Percentiles rank a stretch among this genome's conserved stretches.
These are phyloP conservation scores for Xylariaceae sp. DNA, from an alignment of 2,329 filamentous ascomycete genomes.

Conservation along the genomic window DNA sequence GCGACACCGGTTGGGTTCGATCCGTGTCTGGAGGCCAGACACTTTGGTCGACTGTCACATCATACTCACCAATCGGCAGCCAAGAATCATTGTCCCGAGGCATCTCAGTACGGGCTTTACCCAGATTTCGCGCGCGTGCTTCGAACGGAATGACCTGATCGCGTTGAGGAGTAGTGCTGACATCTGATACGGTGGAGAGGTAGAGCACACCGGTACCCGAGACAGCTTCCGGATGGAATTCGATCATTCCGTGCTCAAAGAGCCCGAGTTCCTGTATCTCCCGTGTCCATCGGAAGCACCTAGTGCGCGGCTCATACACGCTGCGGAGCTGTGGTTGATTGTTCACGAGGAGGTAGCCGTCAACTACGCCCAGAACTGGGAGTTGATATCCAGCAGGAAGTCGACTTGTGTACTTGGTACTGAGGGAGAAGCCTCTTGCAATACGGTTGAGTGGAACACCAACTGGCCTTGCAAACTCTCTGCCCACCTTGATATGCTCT, in stretches of 20 bases:
- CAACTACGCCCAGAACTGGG: neutral
- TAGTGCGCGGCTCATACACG: neutral
- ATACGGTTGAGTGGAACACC: neutral
- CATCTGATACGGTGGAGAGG: neutral
- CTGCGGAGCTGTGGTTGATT: neutral
- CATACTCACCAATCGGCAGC: neutral
- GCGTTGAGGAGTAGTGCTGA: neutral
- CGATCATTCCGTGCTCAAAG: neutral
- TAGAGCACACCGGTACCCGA: neutral
- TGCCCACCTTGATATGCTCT: neutral
- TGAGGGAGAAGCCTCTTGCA: neutral
- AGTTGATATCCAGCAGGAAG: neutral
- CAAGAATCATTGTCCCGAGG: neutral
- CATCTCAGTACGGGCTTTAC: neutral
- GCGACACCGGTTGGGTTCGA: neutral
- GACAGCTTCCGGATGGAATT: neutral
- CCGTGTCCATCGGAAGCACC: neutral
- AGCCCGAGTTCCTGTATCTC: neutral
- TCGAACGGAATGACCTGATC: neutral
- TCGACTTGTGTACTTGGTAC: neutral
- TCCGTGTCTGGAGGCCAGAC: conserved; percentile 1
- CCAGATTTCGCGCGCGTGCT: neutral
- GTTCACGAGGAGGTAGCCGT: neutral
- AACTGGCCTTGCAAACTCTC: neutral
- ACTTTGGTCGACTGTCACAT: neutral